Conservation (phyloP, 441 rosid genomes). For the Croton setiger region DNA sequence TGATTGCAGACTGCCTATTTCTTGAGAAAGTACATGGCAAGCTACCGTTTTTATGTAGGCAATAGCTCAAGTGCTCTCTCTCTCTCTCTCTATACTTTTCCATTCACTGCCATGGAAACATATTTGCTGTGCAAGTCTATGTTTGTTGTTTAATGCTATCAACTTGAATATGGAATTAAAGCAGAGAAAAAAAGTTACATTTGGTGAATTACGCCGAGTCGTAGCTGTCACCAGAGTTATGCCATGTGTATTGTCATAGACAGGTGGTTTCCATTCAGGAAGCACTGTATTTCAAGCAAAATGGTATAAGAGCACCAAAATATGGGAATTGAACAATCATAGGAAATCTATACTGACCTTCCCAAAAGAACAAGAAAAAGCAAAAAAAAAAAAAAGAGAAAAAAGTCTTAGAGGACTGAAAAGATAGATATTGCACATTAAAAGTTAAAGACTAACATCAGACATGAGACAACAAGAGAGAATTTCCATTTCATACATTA, state of each 20-base stretch:
- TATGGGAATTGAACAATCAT: not conserved
- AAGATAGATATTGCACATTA: not conserved
- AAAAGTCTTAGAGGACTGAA: not conserved
- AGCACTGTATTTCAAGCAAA: conserved; percentile 52
- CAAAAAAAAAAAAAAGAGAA: not conserved
- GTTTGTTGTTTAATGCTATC: not conserved
- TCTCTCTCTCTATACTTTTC: not conserved
- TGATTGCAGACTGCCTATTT: not conserved
- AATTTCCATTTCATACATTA: not conserved
- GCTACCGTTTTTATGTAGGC: not conserved
- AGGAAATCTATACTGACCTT: not conserved
- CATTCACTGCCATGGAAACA: conserved; percentile 8
- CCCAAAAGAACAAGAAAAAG: not conserved
- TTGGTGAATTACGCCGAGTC: conserved; percentile 89
- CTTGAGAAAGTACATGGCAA: not conserved
- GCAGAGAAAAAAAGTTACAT: conserved; percentile 36
- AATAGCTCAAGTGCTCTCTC: not conserved
- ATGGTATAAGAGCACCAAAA: not conserved
- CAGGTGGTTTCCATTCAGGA: conserved; percentile 94
- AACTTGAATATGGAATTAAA: conserved; percentile 4
- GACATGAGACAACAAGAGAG: not conserved
- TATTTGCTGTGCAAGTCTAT: not conserved
- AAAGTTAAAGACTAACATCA: not conserved
- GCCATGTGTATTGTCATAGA: conserved; percentile 74
- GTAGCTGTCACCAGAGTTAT: conserved; percentile 79